Conservation (phyloP, 208 protist species). For the Trypanosoma conorhini region DNA sequence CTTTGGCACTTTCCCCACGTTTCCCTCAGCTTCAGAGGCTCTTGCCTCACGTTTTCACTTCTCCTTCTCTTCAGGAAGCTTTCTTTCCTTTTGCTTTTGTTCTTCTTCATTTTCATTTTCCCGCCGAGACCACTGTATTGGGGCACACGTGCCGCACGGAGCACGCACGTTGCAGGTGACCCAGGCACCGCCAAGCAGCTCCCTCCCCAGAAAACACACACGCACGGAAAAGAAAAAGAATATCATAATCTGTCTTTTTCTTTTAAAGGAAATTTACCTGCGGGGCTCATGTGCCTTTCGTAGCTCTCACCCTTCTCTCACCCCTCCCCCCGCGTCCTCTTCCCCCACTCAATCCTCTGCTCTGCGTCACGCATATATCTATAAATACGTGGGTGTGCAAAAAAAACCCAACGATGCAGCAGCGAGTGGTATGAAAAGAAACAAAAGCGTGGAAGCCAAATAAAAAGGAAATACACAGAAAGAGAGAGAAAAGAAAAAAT, state of each 20-base stretch:
- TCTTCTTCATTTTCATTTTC: background rate
- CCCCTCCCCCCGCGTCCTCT: too few relatives aligned
- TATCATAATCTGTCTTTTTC: background rate
- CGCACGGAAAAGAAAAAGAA: background rate
- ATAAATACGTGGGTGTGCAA: background rate
- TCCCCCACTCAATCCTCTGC: background rate
- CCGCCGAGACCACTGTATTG: background rate
- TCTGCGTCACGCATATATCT: background rate
- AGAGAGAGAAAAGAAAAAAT: slow-evolving; percentile 15
- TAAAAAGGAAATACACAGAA: slow-evolving; percentile 19
- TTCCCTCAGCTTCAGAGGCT: background rate
- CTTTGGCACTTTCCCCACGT: background rate
- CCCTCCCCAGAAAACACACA: background rate
- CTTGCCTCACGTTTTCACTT: background rate
- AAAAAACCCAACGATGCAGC: background rate
- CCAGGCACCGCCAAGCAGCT: background rate
- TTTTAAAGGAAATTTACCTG: too few relatives aligned
- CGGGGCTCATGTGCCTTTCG: too few relatives aligned
- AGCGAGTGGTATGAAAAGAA: background rate
- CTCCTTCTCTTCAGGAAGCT: background rate
- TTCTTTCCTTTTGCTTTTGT: too few relatives aligned
- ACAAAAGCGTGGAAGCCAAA: background rate
- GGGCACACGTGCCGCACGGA: background rate
- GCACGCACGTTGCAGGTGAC: background rate
- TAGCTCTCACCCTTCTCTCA: too few relatives aligned